Conservation (phyloP, 805 yeast species). For the Zygoascus tannicola region DNA sequence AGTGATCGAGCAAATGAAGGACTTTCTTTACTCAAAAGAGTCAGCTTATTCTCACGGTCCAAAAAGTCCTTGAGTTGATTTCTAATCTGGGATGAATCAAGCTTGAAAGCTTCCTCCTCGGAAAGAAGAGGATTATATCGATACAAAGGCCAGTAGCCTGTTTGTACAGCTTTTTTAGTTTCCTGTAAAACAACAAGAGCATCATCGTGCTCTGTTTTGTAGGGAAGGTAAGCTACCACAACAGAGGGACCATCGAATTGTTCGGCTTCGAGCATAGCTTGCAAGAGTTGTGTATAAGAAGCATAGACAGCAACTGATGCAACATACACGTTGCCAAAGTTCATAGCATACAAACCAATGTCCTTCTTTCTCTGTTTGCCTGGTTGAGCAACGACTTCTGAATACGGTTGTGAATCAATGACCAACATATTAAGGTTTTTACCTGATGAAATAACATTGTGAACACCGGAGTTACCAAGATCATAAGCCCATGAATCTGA, state of each 20-base stretch:
- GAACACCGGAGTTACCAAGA: conserved; percentile 85
- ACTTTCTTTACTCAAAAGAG: conserved; percentile 57
- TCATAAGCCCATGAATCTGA: conserved; percentile 96
- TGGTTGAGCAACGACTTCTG: conserved; percentile 30
- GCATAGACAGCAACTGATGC: conserved; percentile 92
- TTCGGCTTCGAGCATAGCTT: conserved; percentile 86
- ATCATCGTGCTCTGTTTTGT: conserved; percentile 46
- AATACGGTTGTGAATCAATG: conserved; percentile 73
- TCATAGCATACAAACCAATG: conserved; percentile 90
- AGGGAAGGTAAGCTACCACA: conserved; percentile 84
- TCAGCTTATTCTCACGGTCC: conserved; percentile 82
- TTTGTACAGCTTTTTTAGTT: conserved; percentile 81
- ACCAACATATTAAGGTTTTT: conserved; percentile 75
- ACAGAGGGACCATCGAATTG: conserved; percentile 83
- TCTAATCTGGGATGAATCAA: conserved; percentile 77
- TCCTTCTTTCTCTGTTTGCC: conserved; percentile 61
- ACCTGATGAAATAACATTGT: conserved; percentile 66
- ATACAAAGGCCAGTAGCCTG: conserved; percentile 96
- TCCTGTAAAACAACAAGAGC: conserved; percentile 72
- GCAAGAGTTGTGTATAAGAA: conserved; percentile 85
- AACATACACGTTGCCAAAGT: conserved; percentile 78
- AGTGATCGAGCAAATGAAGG: conserved; percentile 75
- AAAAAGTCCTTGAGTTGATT: conserved; percentile 69
- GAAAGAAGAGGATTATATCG: conserved; percentile 63
- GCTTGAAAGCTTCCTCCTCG: conserved; percentile 48